Evolutionary conservation across 2,329 filamentous ascomycete species (phyloP), one percentile per base, ranked within the genome.

Genomic region (Thermothelomyces thermophilus): DNA sequence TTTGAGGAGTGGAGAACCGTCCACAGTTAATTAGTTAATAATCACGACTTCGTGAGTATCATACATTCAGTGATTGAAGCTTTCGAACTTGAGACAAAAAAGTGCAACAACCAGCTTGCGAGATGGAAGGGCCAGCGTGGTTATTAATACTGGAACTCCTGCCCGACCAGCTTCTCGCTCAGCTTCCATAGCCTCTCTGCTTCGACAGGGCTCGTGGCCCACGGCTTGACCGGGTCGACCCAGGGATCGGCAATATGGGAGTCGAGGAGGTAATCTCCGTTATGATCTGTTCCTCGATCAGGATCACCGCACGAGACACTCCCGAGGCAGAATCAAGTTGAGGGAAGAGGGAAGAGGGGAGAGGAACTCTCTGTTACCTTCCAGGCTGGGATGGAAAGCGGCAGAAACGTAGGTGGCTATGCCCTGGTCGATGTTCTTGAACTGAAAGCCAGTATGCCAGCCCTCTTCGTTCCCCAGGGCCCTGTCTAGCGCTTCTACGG

Each of bases 121-220:
- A n/a, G n/a, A n/a, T n/a, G n/a, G n/a, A n/a, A n/a, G n/a, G n/a
- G n/a, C n/a, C n/a, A n/a, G n/a, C n/a, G n/a, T n/a, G n/a, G n/a
- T n/a, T n/a, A n/a, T 46, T 17, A 48, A 9, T 56, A 52, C 33
- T 22, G 10, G 53, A 73, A 73, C 48, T 66, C 62, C 48, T 73
- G 63, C 0, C 63, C 65, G 14, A 74, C 71, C 42, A 75, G 55
- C 55, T 70, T 60, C 62, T 74, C 70, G 16, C 68, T 73, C 41
- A 73, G 37, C 39, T 63, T 63, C 73, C 73, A 76, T 31, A 75
- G 59, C 60, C 58, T 70, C 51, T 71, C 68, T 0, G 73, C 72
- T 33, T 62, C 60, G 2, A 56, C 24, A 3, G 50, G 35, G 37
- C 56, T 56, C 1, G 51, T 57, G 1, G 52, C 61, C 58, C 58